Percentiles rank a stretch among this genome's conserved stretches.
Evolutionary conservation across 73 alveolate genomes (phyloP).

Genomic region (Paramecium sonneborni): DNA sequence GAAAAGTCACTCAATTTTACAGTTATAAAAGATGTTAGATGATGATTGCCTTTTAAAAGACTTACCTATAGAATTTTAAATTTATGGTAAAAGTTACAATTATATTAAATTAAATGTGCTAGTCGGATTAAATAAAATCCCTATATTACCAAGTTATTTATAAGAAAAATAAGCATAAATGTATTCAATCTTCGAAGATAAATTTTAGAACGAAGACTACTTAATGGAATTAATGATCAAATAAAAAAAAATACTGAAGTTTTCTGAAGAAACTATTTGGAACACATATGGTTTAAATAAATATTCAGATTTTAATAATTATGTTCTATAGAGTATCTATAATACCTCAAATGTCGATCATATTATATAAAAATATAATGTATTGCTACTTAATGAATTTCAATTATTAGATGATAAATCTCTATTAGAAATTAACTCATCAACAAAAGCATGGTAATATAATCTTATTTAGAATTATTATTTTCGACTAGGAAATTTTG

Average conservation of each 20-base stretch:
- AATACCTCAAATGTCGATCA: neutral
- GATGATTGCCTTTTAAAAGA: neutral
- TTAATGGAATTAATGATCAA: neutral
- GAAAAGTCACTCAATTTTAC: neutral
- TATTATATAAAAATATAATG: neutral
- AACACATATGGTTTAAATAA: neutral
- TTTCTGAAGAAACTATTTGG: neutral
- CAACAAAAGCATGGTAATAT: neutral
- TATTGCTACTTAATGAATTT: neutral
- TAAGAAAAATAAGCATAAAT: neutral
- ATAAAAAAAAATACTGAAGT: neutral
- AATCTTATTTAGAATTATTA: neutral
- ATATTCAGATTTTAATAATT: too few relatives aligned
- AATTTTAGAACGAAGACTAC: neutral
- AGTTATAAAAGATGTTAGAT: neutral
- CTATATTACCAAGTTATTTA: neutral
- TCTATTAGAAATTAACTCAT: neutral
- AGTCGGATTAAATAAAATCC: neutral
- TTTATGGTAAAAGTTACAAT: neutral
- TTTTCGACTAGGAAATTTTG: neutral
- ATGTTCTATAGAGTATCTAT: too few relatives aligned
- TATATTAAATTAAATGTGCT: neutral
- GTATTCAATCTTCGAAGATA: neutral
- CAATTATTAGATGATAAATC: neutral
- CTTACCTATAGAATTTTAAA: neutral